Evolutionary conservation across 1,284 basidiomycete species (phyloP).

Genomic region (Neonothopanus nambi): DNA sequence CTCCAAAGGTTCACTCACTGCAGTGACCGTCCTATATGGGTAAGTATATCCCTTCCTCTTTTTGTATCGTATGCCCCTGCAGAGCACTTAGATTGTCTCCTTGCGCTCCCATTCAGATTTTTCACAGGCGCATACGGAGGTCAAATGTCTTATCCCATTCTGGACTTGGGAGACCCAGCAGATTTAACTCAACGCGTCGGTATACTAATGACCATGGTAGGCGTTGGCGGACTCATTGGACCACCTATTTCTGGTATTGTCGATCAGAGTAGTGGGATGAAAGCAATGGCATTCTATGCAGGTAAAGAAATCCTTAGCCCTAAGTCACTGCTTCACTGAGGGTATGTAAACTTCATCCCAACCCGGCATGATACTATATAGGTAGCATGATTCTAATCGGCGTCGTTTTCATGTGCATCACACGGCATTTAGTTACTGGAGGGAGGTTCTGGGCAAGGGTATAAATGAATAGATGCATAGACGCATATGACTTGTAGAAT

Average conservation of each 20-base stretch:
- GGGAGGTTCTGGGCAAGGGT: too few relatives aligned
- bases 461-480: too few relatives aligned
- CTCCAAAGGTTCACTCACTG: too few relatives aligned
- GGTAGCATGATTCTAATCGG: too few relatives aligned
- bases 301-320: too few relatives aligned
- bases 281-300: slow-evolving; percentile 61
- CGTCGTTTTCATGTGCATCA: too few relatives aligned
- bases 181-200: slow-evolving; percentile 67
- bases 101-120: slow-evolving; percentile 36
- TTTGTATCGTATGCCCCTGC: neutral
- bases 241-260: slow-evolving; percentile 72
- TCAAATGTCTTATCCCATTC: slow-evolving; percentile 53
- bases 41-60: slow-evolving; percentile 23
- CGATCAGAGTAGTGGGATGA: slow-evolving; percentile 49
- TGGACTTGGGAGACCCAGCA: slow-evolving; percentile 55
- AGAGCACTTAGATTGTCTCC: neutral
- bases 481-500: too few relatives aligned
- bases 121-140: slow-evolving; percentile 56
- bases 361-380: too few relatives aligned
- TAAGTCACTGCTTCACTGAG: too few relatives aligned
- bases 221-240: too few relatives aligned
- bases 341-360: too few relatives aligned
- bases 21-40: slow-evolving; percentile 55
- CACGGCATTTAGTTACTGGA: too few relatives aligned
- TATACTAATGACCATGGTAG: slow-evolving; percentile 54